phyloP scores from a whole-genome alignment of 2,329 filamentous ascomycete genomes.

The Malbranchea zuffiana region DNA sequence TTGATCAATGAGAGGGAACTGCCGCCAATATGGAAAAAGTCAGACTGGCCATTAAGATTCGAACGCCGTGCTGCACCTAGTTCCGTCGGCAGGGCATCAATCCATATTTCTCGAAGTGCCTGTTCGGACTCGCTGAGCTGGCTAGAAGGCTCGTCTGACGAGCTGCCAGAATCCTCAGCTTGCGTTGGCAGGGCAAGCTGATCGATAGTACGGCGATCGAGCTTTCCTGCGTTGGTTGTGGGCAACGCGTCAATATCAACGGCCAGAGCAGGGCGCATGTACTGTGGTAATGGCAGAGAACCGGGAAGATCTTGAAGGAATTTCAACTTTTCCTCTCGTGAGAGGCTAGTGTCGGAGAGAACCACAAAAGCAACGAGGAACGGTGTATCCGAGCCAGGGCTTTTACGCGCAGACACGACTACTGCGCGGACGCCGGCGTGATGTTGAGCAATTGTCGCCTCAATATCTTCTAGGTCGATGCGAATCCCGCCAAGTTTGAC shows the following conservation, averaged over 20 bases:
- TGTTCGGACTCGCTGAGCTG: conserved; percentile 4
- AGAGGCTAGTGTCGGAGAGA: background rate
- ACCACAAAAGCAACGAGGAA: conserved; percentile 4
- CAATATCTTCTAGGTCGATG: conserved; percentile 38
- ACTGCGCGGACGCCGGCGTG: conserved; percentile 1
- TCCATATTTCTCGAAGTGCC: conserved; percentile 5
- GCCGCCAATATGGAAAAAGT: conserved; percentile 22
- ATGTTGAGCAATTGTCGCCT: conserved; percentile 2
- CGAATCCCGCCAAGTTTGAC: conserved; percentile 53
- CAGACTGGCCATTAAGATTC: background rate
- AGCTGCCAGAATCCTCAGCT: background rate
- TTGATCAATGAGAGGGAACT: conserved; percentile 22
- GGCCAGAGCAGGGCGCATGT: conserved; percentile 12
- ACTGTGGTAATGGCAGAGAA: conserved; percentile 10
- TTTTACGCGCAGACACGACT: background rate
- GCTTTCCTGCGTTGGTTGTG: conserved; percentile 8
- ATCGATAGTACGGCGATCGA: conserved; percentile 8
- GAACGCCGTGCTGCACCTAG: background rate
- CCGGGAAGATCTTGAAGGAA: conserved; percentile 1
- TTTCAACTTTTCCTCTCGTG: background rate
- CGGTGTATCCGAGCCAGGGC: no score
- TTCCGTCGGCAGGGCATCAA: conserved; percentile 1
- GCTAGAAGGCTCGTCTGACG: background rate
- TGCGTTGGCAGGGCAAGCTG: conserved; percentile 8
- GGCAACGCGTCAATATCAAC: conserved; percentile 9